Percentiles rank a stretch among this genome's conserved stretches.
phyloP scores from a whole-genome alignment of 345 rosid species.

The Aquilaria yunnanensis region DNA sequence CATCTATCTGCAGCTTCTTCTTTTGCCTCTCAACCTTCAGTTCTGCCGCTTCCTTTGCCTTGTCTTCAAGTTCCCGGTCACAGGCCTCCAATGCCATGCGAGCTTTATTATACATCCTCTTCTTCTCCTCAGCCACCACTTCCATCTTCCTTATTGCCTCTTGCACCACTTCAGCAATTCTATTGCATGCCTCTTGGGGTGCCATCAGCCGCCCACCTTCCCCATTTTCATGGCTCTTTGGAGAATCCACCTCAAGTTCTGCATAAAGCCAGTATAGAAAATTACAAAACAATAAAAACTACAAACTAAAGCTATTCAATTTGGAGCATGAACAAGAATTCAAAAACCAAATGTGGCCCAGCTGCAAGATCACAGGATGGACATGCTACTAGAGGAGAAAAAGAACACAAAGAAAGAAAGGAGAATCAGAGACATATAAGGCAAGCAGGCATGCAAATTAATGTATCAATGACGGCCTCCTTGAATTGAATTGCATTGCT shows the following conservation, averaged over 20 bases:
- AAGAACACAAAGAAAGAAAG: too few relatives aligned
- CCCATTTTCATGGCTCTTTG: constrained; percentile 72
- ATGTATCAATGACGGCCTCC: too few relatives aligned
- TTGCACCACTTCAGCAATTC: constrained; percentile 88
- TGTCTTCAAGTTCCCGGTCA: constrained; percentile 88
- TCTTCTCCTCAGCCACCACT: constrained; percentile 96
- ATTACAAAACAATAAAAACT: background rate
- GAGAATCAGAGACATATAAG: too few relatives aligned
- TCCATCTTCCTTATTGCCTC: constrained; percentile 97
- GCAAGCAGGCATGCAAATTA: too few relatives aligned
- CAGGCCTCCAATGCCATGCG: constrained; percentile 67
- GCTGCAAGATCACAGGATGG: too few relatives aligned
- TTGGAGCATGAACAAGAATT: too few relatives aligned
- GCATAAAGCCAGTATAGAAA: constrained; percentile 7
- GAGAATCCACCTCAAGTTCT: constrained; percentile 90
- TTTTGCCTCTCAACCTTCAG: constrained; percentile 67
- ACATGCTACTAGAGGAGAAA: too few relatives aligned
- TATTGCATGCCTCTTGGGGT: constrained; percentile 95
- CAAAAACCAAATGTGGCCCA: too few relatives aligned
- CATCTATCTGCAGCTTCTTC: constrained; percentile 83
- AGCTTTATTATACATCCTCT: constrained; percentile 89
- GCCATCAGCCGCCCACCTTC: constrained; percentile 79
- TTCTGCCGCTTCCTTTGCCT: constrained; percentile 82
- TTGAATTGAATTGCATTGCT: too few relatives aligned
- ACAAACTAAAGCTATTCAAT: background rate